Conservation (phyloP, 2,329 filamentous ascomycete genomes). For the Beauveria bassiana region DNA sequence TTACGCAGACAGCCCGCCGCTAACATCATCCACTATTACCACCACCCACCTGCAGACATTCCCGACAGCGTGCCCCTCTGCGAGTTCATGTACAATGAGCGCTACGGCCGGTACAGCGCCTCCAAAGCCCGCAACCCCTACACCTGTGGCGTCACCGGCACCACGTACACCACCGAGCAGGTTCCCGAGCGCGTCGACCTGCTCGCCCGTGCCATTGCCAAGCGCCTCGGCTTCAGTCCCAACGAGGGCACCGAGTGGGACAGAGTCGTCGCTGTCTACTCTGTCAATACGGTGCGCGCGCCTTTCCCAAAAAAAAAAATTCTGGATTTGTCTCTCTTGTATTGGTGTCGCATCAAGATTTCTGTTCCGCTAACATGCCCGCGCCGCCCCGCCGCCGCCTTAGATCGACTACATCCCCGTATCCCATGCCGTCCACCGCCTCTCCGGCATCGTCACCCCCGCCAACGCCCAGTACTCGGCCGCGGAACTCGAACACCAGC, state of each 20-base stretch:
- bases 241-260: constrained; percentile 72
- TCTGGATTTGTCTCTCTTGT: too few species aligned
- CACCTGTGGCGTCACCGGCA: constrained; percentile 68
- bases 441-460: constrained; percentile 66
- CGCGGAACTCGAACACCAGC: constrained; percentile 62
- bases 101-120: constrained; percentile 58
- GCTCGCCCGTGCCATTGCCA: constrained; percentile 59
- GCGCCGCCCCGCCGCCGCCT: too few species aligned
- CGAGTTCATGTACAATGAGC: constrained; percentile 70
- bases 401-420: constrained; percentile 69
- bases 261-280: constrained; percentile 69
- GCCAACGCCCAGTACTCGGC: constrained; percentile 69
- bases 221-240: constrained; percentile 63
- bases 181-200: constrained; percentile 58
- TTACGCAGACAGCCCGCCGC: not conserved
- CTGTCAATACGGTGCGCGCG: constrained; percentile 63
- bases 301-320: too few species aligned
- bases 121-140: constrained; percentile 61
- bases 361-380: not conserved
- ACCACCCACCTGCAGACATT: constrained; percentile 33
- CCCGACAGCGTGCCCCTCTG: constrained; percentile 68
- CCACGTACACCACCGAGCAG: constrained; percentile 55
- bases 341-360: not conserved
- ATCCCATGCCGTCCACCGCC: constrained; percentile 64
- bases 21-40: constrained; percentile 1